A percentile compares a stretch with the other conserved stretches of the same genome.
Evolutionary conservation across 371 early-diverging fungal species (phyloP).

Genomic region (Mortierella polycephala): DNA sequence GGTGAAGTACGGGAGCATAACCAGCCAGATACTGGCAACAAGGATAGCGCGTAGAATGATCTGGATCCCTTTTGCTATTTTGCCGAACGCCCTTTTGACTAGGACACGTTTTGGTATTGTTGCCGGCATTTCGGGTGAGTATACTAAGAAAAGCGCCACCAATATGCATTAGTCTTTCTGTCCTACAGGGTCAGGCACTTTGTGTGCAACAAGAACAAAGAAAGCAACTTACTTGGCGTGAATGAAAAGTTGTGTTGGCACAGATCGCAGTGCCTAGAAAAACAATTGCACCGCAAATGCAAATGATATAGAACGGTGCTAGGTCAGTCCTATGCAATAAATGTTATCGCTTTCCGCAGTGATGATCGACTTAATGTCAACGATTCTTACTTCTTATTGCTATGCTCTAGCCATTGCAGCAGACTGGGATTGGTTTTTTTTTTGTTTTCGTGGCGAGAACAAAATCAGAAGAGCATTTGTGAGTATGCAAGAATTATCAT

Average conservation of each 20-base stretch:
- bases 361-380: too few species aligned
- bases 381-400: constrained; percentile 73
- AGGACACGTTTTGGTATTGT: constrained; percentile 67
- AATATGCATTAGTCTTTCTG: neutral
- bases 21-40: constrained; percentile 83
- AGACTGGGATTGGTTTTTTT: constrained; percentile 58
- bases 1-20: constrained; percentile 84
- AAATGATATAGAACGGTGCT: neutral
- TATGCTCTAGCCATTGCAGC: constrained; percentile 89
- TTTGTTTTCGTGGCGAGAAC: neutral
- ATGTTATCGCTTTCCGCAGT: too few species aligned
- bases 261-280: constrained; percentile 83
- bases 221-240: constrained; percentile 73
- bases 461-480: neutral
- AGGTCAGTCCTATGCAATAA: too few species aligned
- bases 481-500: too few species aligned
- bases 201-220: neutral
- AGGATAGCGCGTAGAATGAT: constrained; percentile 59
- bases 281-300: neutral
- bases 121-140: constrained; percentile 79
- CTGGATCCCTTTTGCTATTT: constrained; percentile 42
- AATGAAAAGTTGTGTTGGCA: constrained; percentile 89
- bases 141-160: constrained; percentile 58
- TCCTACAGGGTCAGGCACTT: neutral
- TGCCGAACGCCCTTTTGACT: constrained; percentile 59